Evolutionary conservation across 345 rosid species (phyloP), one percentile per base, ranked within the genome.

Genomic region (Eucalyptus lansdowneana): DNA sequence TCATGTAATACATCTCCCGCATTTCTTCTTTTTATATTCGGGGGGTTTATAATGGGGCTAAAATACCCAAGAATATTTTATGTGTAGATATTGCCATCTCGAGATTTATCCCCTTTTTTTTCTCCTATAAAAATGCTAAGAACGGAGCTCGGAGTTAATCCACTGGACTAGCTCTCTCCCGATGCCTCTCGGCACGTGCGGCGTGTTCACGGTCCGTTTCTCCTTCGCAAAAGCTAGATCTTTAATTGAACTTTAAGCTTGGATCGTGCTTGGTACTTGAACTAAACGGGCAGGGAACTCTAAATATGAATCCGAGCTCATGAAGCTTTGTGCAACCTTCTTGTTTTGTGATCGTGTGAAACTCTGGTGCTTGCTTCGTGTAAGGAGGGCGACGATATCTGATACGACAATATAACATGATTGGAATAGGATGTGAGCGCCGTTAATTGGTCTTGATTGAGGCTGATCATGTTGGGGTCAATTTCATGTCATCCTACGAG

Each of bases 341-440:
- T 76, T 5, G 42, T 76, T 76, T 40, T 1, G 14, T 9, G 47
- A 76, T 22, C 4, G 5, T 37, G 81, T 11, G 83, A 21, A 76
- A 19, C 45, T 37, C 15, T 14, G 2, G 27, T 21, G 9, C 29
- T 37, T 22, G 83, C 47, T 72, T 21, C 4, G 15, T 37, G 29
- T 21, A 11, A 40, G 2, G 14, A 13, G 44, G 27, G 47, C 2
- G 14, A 19, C 27, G 12, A 11, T 37, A 11, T 21, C 3, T 2
- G 15, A 37, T 42, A 3, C 2, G 8, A 76, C 8, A 11, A 4
- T 44, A 76, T 40, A 69, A 34, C 40, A 17, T 17, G 8, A 34
- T 69, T 69, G 12, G 14, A 69, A 17, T 6, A 2, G 1, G 3
- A n/a, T 11, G 21, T 6, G 24, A 31, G 0, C 5, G 1, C 4